These are phyloP conservation scores for Capsicum chinense DNA, from an alignment of 257 asterid species.

Conservation along the genomic window DNA sequence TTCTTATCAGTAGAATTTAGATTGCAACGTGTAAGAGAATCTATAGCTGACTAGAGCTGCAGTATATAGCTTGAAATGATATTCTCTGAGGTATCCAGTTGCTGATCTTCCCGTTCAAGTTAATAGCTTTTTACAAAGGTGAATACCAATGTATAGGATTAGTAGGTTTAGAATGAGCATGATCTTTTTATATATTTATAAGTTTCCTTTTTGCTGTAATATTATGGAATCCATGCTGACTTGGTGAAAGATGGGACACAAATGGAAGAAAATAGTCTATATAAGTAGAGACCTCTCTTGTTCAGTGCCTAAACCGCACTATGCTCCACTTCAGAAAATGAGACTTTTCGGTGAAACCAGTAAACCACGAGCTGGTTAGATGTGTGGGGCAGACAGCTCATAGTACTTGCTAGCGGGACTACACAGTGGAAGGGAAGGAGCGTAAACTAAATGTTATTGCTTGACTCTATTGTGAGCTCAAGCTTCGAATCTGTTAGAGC, in stretches of 20 bases:
- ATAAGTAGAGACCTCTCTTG: not conserved
- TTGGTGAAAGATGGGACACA: not conserved
- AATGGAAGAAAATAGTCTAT: not conserved
- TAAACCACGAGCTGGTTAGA: not conserved
- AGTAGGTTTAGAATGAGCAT: not conserved
- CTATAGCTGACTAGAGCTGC: no score
- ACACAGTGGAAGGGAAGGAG: not conserved
- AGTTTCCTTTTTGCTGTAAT: not conserved
- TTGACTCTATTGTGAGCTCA: not conserved
- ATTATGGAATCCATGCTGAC: not conserved
- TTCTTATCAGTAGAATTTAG: no score
- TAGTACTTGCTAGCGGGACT: not conserved
- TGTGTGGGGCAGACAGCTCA: not conserved
- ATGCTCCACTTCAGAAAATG: not conserved
- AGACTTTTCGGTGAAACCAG: not conserved
- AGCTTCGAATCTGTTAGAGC: not conserved
- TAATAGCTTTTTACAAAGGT: not conserved
- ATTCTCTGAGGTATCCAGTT: no score
- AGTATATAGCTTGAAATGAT: no score
- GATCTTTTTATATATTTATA: not conserved
- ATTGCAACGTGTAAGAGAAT: no score
- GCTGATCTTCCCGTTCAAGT: no score
- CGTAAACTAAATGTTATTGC: not conserved
- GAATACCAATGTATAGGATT: no score
- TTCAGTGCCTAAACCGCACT: not conserved